Conservation (phyloP, 2,329 filamentous ascomycete species). For the Aspergillus ochraceus region DNA sequence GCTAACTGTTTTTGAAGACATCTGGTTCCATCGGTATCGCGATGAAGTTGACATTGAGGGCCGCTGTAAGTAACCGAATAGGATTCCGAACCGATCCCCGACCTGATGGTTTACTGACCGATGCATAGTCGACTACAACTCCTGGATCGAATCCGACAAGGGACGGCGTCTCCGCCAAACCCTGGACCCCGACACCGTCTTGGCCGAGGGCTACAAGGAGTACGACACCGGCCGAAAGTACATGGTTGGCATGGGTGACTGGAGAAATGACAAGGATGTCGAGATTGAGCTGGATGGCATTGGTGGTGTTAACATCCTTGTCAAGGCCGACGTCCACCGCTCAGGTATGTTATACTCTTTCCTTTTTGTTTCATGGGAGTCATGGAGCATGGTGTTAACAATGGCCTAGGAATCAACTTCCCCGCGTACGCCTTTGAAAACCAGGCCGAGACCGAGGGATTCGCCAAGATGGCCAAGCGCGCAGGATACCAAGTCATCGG, state of each 20-base stretch:
- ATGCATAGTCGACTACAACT: slow-evolving; percentile 88
- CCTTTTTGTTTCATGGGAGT: too few relatives aligned
- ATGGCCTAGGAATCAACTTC: slow-evolving; percentile 81
- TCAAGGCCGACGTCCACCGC: slow-evolving; percentile 96
- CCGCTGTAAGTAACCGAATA: slow-evolving; percentile 65
- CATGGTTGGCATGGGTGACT: slow-evolving; percentile 89
- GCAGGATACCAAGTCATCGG: slow-evolving; percentile 92
- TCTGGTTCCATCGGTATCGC: slow-evolving; percentile 60
- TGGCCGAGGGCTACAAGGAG: slow-evolving; percentile 94
- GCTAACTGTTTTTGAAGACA: slow-evolving; percentile 58
- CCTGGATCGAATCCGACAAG: slow-evolving; percentile 92
- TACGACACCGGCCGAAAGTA: slow-evolving; percentile 87
- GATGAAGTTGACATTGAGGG: slow-evolving; percentile 86
- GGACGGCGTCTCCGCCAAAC: slow-evolving; percentile 70
- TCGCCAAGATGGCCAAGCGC: slow-evolving; percentile 97
- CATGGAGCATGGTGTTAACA: slow-evolving; percentile 20
- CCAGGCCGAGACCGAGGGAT: slow-evolving; percentile 97
- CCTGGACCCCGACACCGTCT: slow-evolving; percentile 75
- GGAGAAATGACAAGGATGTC: slow-evolving; percentile 86
- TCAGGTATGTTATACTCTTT: slow-evolving; percentile 62
- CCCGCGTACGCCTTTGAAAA: slow-evolving; percentile 96
- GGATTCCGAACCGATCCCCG: neutral
- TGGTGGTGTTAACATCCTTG: slow-evolving; percentile 94
- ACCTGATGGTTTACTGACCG: slow-evolving; percentile 19
- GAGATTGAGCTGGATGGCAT: slow-evolving; percentile 93